Conservation (phyloP, 768 basidiomycete species). For the Podaxis sp. region DNA sequence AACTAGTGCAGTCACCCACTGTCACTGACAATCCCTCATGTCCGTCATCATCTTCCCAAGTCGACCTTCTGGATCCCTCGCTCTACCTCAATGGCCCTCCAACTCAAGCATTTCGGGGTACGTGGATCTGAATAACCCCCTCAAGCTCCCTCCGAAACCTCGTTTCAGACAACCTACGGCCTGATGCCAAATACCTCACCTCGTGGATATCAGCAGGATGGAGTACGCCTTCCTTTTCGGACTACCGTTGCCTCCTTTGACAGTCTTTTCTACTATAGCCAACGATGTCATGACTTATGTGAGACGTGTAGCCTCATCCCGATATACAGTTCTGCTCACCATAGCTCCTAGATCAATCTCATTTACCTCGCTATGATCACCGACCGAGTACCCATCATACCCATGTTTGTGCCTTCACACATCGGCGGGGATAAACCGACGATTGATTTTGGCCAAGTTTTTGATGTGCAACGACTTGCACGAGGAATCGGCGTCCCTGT, state of each 20-base stretch:
- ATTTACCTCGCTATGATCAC: conserved; percentile 58
- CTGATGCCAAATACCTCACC: conserved; percentile 61
- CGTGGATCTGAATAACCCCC: conserved; percentile 2
- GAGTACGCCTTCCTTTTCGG: conserved; percentile 41
- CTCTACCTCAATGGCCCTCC: conserved; percentile 43
- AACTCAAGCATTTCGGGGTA: conserved; percentile 55
- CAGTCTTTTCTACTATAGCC: conserved; percentile 32
- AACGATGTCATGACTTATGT: conserved; percentile 79
- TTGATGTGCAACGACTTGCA: conserved; percentile 51
- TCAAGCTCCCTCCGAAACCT: neutral
- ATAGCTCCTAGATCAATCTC: conserved; percentile 38
- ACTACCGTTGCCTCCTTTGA: neutral
- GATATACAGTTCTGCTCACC: neutral
- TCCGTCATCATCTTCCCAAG: neutral
- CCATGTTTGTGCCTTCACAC: conserved; percentile 56
- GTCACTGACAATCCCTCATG: neutral
- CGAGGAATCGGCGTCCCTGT: conserved; percentile 40
- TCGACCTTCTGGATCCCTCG: conserved; percentile 13
- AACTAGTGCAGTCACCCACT: neutral
- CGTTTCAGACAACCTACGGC: conserved; percentile 52
- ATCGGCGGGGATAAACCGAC: conserved; percentile 44
- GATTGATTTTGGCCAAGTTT: conserved; percentile 55
- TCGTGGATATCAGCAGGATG: conserved; percentile 78
- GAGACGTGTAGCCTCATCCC: conserved; percentile 14
- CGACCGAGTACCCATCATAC: conserved; percentile 53